These are phyloP conservation scores for Pleurotus tuoliensis DNA, from an alignment of 768 basidiomycete species.

Conservation along the genomic window DNA sequence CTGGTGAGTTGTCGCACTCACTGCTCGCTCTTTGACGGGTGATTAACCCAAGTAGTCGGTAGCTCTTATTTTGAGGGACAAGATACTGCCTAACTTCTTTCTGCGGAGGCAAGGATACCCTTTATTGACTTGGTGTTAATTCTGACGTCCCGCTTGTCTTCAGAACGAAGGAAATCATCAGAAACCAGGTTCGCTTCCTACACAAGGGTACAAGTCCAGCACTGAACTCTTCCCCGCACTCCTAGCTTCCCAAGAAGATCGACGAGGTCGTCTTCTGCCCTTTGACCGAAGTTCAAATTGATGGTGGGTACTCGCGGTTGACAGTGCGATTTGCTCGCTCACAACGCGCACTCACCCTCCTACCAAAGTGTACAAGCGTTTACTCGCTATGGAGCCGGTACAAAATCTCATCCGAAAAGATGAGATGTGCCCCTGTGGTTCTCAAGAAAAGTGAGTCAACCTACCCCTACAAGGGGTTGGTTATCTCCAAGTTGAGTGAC, in stretches of 20 bases:
- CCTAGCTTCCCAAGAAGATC: slow-evolving; percentile 78
- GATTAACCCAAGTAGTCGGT: slow-evolving; percentile 40
- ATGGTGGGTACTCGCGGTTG: background rate
- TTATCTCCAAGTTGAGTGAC: too few relatives aligned
- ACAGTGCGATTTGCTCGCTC: too few relatives aligned
- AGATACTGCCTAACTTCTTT: slow-evolving; percentile 80
- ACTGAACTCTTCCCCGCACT: background rate
- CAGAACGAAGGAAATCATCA: slow-evolving; percentile 77
- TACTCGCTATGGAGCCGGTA: slow-evolving; percentile 61
- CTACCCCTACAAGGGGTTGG: too few relatives aligned
- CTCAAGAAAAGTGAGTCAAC: slow-evolving; percentile 40
- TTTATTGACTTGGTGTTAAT: slow-evolving; percentile 10
- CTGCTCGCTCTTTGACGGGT: background rate
- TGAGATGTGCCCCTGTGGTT: slow-evolving; percentile 70
- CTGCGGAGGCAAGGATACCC: slow-evolving; percentile 54
- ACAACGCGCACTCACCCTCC: too few relatives aligned
- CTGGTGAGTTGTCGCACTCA: slow-evolving; percentile 29
- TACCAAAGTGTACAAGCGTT: slow-evolving; percentile 58
- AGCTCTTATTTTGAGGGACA: slow-evolving; percentile 57
- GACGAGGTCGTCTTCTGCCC: slow-evolving; percentile 96
- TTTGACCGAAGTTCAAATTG: slow-evolving; percentile 63
- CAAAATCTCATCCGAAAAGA: slow-evolving; percentile 72
- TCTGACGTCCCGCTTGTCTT: background rate
- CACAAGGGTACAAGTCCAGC: too few relatives aligned
- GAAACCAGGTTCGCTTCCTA: slow-evolving; percentile 44